Evolutionary conservation across 768 basidiomycete species (phyloP).

Genomic region (Zangia roseola): DNA sequence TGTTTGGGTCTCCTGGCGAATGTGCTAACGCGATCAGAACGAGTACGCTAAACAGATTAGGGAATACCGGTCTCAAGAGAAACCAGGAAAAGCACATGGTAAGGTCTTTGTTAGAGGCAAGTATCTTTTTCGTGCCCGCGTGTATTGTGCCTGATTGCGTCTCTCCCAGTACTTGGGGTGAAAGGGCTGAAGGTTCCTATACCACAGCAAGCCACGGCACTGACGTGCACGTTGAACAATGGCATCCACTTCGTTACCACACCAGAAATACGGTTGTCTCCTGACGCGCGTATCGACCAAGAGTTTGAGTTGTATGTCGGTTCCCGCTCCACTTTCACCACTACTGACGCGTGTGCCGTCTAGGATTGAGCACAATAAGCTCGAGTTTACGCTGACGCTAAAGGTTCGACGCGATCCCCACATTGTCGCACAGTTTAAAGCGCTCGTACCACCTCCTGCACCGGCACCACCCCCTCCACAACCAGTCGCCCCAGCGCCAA

Average conservation of each 20-base stretch:
- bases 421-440: slow-evolving; percentile 74
- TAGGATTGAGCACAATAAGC: slow-evolving; percentile 90
- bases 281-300: slow-evolving; percentile 70
- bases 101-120: slow-evolving; percentile 93
- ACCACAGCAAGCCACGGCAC: slow-evolving; percentile 67
- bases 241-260: slow-evolving; percentile 96
- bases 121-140: slow-evolving; percentile 12
- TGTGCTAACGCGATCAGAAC: slow-evolving; percentile 52
- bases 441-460: slow-evolving; percentile 50
- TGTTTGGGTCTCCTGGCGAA: background rate
- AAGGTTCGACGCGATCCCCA: slow-evolving; percentile 87
- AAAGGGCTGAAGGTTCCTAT: slow-evolving; percentile 75
- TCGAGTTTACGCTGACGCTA: slow-evolving; percentile 90
- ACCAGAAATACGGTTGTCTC: slow-evolving; percentile 63
- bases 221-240: slow-evolving; percentile 92
- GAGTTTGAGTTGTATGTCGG: slow-evolving; percentile 84
- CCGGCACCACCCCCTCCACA: slow-evolving; percentile 40
- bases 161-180: slow-evolving; percentile 64
- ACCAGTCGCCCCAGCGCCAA: slow-evolving; percentile 46
- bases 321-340: background rate
- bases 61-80: slow-evolving; percentile 75
- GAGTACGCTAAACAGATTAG: slow-evolving; percentile 91
- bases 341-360: background rate
- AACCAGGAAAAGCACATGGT: slow-evolving; percentile 77
- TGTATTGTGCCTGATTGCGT: background rate